Evolutionary conservation across 2,329 filamentous ascomycete species (phyloP).

Genomic region (Cordyceps militaris): DNA sequence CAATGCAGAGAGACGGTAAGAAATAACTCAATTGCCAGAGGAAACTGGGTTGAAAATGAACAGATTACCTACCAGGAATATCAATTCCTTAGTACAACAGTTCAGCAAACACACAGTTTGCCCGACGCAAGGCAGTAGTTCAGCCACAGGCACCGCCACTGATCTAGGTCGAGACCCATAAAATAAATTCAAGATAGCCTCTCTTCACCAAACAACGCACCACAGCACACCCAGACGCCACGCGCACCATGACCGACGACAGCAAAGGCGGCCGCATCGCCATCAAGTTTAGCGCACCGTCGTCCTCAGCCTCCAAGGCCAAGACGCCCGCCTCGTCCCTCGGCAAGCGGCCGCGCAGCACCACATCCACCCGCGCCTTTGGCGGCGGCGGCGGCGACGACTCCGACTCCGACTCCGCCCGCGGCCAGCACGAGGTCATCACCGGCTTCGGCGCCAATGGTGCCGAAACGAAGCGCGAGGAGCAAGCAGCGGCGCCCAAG

Average conservation of each 20-base stretch:
- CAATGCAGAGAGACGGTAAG: too few species aligned
- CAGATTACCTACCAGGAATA: too few species aligned
- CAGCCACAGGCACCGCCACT: background rate
- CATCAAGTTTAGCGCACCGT: slow-evolving; percentile 37
- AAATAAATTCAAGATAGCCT: slow-evolving; percentile 5
- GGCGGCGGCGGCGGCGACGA: slow-evolving; percentile 34
- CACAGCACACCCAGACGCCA: background rate
- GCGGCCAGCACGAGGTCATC: slow-evolving; percentile 38
- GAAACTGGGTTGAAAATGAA: too few species aligned
- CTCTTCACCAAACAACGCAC: slow-evolving; percentile 1
- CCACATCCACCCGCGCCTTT: slow-evolving; percentile 27
- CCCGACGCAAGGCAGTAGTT: background rate
- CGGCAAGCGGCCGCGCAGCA: slow-evolving; percentile 40
- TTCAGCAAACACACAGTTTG: background rate
- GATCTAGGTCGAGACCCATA: background rate
- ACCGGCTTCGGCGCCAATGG: slow-evolving; percentile 43
- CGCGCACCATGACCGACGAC: slow-evolving; percentile 30
- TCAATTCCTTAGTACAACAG: too few species aligned
- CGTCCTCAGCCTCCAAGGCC: slow-evolving; percentile 22
- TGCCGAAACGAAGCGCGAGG: slow-evolving; percentile 33
- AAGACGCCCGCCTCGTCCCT: slow-evolving; percentile 34
- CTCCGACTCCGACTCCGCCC: slow-evolving; percentile 26
- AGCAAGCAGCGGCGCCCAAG: slow-evolving; percentile 19
- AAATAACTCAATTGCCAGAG: too few species aligned
- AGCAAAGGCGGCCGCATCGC: slow-evolving; percentile 35